Percentiles rank a stretch among this genome's conserved stretches.
Conservation (phyloP, 1,284 basidiomycete species). For the Testicularia cyperi region DNA sequence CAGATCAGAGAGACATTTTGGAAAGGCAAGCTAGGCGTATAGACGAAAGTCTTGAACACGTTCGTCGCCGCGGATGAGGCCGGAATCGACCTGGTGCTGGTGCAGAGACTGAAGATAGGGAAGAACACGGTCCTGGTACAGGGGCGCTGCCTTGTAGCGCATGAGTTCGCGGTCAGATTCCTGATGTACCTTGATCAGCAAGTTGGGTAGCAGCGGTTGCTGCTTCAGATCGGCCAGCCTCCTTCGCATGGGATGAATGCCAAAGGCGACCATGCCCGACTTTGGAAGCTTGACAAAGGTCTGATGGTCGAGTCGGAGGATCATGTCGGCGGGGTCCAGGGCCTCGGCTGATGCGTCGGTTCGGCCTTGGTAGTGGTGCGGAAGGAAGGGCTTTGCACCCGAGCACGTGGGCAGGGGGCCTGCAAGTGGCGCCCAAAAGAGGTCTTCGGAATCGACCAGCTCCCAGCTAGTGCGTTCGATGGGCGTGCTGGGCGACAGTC, state of each 20-base stretch:
- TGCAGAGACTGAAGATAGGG: constrained; percentile 62
- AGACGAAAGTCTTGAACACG: constrained; percentile 19
- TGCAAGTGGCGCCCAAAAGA: background rate
- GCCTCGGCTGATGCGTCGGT: constrained; percentile 57
- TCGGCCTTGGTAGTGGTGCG: constrained; percentile 62
- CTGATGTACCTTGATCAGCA: constrained; percentile 61
- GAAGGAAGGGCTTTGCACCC: constrained; percentile 59
- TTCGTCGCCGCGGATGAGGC: constrained; percentile 59
- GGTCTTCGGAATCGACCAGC: background rate
- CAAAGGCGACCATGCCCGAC: constrained; percentile 62
- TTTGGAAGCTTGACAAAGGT: constrained; percentile 63
- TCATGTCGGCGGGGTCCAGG: constrained; percentile 60
- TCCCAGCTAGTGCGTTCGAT: too few relatives aligned
- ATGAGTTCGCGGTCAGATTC: constrained; percentile 59
- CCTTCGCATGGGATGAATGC: constrained; percentile 62
- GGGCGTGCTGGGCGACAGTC: too few relatives aligned
- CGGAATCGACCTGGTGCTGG: constrained; percentile 60
- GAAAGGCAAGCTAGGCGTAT: background rate
- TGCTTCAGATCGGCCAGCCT: constrained; percentile 61
- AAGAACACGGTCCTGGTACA: constrained; percentile 59
- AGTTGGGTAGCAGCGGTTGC: constrained; percentile 61
- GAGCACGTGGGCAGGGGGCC: background rate
- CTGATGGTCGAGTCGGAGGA: constrained; percentile 58
- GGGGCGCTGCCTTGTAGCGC: constrained; percentile 61
- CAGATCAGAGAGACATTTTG: too few relatives aligned